Conservation (phyloP, 305 asterid genomes). For the Striga hermonthica region DNA sequence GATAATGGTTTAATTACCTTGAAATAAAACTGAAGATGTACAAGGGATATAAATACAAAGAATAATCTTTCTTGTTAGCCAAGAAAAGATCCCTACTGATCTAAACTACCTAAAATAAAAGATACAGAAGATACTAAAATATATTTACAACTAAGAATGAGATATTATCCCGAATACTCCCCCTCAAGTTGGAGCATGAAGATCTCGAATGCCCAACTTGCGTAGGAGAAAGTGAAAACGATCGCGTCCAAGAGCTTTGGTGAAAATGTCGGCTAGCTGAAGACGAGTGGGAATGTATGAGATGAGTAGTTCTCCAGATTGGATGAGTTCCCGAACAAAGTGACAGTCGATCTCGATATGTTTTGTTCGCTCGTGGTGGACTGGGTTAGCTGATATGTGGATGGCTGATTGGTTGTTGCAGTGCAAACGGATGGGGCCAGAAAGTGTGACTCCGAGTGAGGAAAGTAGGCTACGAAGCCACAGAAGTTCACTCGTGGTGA, state of each 20-base stretch:
- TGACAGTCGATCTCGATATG: slow-evolving; percentile 1
- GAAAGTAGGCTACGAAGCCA: neutral
- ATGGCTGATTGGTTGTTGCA: neutral
- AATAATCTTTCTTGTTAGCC: no score
- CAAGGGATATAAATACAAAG: no score
- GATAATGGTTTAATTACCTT: no score
- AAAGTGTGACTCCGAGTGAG: neutral
- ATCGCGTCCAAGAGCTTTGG: neutral
- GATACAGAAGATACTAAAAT: no score
- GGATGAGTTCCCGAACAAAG: neutral
- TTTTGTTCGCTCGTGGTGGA: neutral
- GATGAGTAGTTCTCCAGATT: neutral
- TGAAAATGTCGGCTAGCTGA: neutral
- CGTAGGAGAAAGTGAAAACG: neutral
- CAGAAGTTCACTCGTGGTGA: neutral
- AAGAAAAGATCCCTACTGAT: no score
- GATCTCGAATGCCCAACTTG: slow-evolving; percentile 1
- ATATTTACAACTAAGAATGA: no score
- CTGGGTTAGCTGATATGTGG: neutral
- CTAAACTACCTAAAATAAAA: no score
- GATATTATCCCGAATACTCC: no score
- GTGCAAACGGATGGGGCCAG: neutral
- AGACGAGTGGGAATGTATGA: neutral
- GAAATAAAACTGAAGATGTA: no score
- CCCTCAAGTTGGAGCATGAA: slow-evolving; percentile 12